Conservation (phyloP, 2,329 filamentous ascomycete genomes). For the Aureobasidium sp. region DNA sequence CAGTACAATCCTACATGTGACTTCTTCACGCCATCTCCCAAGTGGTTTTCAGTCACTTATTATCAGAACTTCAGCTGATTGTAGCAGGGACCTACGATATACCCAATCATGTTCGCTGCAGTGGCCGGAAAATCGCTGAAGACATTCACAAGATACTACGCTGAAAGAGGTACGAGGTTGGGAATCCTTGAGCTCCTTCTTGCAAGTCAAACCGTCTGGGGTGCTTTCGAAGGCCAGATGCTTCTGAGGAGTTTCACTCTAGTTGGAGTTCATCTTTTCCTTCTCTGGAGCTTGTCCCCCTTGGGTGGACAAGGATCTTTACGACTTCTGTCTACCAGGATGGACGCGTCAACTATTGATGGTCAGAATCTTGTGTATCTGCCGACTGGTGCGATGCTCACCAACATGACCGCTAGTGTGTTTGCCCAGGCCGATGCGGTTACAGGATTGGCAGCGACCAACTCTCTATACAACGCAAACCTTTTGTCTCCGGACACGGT, state of each 20-base stretch:
- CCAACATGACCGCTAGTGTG: not conserved
- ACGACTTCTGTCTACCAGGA: conserved; percentile 24
- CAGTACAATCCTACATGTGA: too few species aligned
- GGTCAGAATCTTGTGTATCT: conserved; percentile 25
- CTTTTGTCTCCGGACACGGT: conserved; percentile 22
- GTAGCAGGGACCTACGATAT: conserved; percentile 29
- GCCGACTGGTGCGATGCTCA: conserved; percentile 6
- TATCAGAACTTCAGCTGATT: too few species aligned
- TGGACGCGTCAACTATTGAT: not conserved
- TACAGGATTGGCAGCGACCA: not conserved
- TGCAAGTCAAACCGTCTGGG: conserved; percentile 34
- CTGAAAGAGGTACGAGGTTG: conserved; percentile 29
- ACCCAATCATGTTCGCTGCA: conserved; percentile 33
- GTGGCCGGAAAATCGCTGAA: conserved; percentile 31
- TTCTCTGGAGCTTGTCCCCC: conserved; percentile 33
- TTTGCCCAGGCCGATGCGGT: not conserved
- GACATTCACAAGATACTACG: conserved; percentile 30
- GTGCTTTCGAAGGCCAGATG: conserved; percentile 31
- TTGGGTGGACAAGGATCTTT: conserved; percentile 33
- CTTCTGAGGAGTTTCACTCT: conserved; percentile 27
- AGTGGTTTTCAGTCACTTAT: too few species aligned
- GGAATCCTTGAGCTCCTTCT: conserved; percentile 30
- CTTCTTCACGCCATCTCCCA: too few species aligned
- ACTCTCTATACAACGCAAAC: conserved; percentile 26
- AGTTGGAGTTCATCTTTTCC: conserved; percentile 28